Evolutionary conservation across 2,329 filamentous ascomycete species (phyloP).

Genomic region (Chalaropsis ovoidea): DNA sequence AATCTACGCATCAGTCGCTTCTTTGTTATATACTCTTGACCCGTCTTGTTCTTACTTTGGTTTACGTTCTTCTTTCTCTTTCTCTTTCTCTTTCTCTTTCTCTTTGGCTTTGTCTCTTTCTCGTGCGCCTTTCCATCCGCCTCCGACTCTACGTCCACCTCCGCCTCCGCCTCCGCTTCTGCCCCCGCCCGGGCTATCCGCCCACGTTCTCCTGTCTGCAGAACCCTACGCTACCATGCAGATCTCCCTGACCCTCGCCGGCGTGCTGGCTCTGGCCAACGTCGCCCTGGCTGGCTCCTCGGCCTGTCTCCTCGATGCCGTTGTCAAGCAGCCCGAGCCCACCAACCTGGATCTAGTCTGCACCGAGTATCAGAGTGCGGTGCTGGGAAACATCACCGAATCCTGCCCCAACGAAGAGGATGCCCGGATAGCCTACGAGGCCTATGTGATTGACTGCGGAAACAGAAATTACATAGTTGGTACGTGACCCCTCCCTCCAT

Average conservation of each 20-base stretch:
- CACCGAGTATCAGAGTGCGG: conserved; percentile 22
- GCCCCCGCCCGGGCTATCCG: neutral
- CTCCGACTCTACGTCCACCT: too few species aligned
- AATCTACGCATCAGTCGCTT: conserved; percentile 8
- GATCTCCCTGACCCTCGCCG: conserved; percentile 21
- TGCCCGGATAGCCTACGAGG: conserved; percentile 23
- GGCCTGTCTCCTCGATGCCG: conserved; percentile 26
- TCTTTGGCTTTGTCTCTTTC: neutral
- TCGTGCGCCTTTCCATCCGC: too few species aligned
- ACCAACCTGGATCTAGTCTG: conserved; percentile 24
- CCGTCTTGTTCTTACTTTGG: neutral
- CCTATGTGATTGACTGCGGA: conserved; percentile 24
- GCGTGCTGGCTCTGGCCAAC: conserved; percentile 20
- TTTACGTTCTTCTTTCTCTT: neutral
- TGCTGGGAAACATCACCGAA: conserved; percentile 25
- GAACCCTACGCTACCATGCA: conserved; percentile 16
- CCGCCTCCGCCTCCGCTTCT: neutral
- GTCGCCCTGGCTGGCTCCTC: conserved; percentile 18
- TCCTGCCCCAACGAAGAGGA: conserved; percentile 19
- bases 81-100: neutral
- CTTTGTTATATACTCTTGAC: conserved; percentile 15
- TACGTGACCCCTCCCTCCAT: conserved; percentile 4
- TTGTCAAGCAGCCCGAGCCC: conserved; percentile 25
- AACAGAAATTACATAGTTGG: conserved; percentile 17
- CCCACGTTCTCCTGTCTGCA: neutral